These are phyloP conservation scores for Limnomonas spitsbergensis DNA, from an alignment of 139 green algal genomes.

Conservation along the genomic window DNA sequence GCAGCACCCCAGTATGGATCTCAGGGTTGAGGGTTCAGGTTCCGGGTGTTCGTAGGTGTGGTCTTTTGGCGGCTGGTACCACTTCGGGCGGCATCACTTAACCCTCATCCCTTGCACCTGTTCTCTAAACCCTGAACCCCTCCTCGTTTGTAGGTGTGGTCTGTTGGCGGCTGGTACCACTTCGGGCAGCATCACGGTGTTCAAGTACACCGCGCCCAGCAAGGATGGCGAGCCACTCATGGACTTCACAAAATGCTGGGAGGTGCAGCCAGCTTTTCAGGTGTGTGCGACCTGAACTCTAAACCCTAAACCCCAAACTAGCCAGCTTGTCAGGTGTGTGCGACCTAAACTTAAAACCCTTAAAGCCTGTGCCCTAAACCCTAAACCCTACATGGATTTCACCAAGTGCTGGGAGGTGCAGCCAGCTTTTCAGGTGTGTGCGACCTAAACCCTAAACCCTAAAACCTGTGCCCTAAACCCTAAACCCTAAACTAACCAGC, in stretches of 20 bases:
- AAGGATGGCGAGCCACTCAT: constrained; percentile 16
- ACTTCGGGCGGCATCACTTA: constrained; percentile 36
- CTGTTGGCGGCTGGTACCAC: constrained; percentile 39
- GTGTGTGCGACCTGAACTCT: neutral
- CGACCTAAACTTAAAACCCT: neutral
- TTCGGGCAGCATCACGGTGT: constrained; percentile 40
- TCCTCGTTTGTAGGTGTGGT: constrained; percentile 16
- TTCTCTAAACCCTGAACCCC: too few relatives aligned
- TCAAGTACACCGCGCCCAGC: constrained; percentile 33
- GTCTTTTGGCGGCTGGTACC: too few relatives aligned
- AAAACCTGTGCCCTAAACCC: too few relatives aligned
- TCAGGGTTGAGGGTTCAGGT: too few relatives aligned
- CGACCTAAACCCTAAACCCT: too few relatives aligned
- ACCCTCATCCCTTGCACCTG: too few relatives aligned
- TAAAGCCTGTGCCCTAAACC: neutral
- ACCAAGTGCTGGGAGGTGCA: constrained; percentile 37
- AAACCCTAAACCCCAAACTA: constrained; percentile 5
- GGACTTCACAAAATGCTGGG: constrained; percentile 38
- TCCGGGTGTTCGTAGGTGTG: too few relatives aligned
- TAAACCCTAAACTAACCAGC: too few relatives aligned
- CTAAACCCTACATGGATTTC: neutral
- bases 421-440: constrained; percentile 18
- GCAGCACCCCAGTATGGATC: too few relatives aligned
- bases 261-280: constrained; percentile 29
- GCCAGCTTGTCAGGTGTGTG: constrained; percentile 25